Conservation (phyloP, 768 basidiomycete species). For the Rhodotorula graminis region DNA sequence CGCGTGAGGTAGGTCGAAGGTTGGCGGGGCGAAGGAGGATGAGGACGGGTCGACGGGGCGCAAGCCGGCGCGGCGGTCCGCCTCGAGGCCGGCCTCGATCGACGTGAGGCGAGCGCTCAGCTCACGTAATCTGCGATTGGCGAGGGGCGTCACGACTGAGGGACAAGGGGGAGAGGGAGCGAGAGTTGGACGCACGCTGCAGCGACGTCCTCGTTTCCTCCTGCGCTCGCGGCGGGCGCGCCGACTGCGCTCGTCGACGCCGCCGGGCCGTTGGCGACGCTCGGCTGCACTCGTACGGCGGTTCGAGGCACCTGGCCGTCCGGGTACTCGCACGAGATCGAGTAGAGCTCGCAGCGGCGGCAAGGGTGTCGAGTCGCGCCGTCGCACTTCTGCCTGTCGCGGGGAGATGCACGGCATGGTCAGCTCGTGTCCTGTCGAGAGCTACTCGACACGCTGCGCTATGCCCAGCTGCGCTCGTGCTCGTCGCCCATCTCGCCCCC, state of each 20-base stretch:
- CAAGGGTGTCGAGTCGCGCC: constrained; percentile 11
- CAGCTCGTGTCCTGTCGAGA: too few relatives aligned
- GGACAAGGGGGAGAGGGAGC: too few relatives aligned
- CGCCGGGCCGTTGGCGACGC: background rate
- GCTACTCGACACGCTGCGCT: too few relatives aligned
- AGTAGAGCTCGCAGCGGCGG: constrained; percentile 29
- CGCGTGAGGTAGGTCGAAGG: background rate
- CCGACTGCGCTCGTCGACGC: background rate
- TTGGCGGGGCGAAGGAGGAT: background rate
- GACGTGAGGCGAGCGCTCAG: constrained; percentile 18
- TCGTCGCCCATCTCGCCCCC: too few relatives aligned
- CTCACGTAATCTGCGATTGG: constrained; percentile 5
- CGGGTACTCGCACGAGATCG: background rate
- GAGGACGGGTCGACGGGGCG: background rate
- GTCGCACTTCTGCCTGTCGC: constrained; percentile 31
- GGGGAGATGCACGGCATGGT: background rate
- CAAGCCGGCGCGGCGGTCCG: constrained; percentile 7
- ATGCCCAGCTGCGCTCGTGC: too few relatives aligned
- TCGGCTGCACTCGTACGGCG: background rate
- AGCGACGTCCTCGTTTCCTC: background rate
- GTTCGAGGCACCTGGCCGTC: constrained; percentile 15
- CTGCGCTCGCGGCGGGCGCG: background rate
- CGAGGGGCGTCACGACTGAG: background rate
- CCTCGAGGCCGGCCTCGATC: constrained; percentile 27
- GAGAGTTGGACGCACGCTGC: background rate